A percentile compares a stretch with the other conserved stretches of the same genome.
Conservation (phyloP, 2,329 filamentous ascomycete species). For the Laburnicola sp. region DNA sequence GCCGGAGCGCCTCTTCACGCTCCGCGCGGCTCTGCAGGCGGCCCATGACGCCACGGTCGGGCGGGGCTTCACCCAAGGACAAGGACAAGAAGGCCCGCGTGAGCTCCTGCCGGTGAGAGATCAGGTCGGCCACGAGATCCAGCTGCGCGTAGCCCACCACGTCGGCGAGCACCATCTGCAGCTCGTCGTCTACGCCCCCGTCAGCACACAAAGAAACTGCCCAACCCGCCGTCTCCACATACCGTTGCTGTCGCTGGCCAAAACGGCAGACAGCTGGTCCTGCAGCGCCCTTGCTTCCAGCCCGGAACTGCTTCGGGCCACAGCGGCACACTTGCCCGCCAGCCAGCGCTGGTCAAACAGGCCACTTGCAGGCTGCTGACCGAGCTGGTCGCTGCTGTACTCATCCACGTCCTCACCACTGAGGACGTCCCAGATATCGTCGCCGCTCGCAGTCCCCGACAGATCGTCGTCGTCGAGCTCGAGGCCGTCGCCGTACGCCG, state of each 20-base stretch:
- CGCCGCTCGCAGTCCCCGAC: slow-evolving; percentile 64
- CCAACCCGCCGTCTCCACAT: not conserved
- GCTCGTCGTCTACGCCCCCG: slow-evolving; percentile 67
- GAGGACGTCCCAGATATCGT: slow-evolving; percentile 93
- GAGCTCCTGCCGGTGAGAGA: slow-evolving; percentile 74
- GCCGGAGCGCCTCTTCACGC: slow-evolving; percentile 74
- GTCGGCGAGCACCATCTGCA: slow-evolving; percentile 89
- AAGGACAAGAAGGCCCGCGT: too few species aligned
- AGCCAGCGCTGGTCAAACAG: slow-evolving; percentile 72
- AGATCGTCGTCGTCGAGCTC: slow-evolving; percentile 68
- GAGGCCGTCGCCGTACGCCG: slow-evolving; percentile 60
- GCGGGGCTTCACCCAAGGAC: slow-evolving; percentile 29
- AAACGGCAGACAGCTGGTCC: slow-evolving; percentile 73
- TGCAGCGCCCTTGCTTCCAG: slow-evolving; percentile 71
- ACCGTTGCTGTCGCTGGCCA: slow-evolving; percentile 65
- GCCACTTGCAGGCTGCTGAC: slow-evolving; percentile 47
- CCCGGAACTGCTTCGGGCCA: slow-evolving; percentile 67
- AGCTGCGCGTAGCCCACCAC: slow-evolving; percentile 91
- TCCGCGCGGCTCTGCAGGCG: slow-evolving; percentile 74
- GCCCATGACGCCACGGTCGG: slow-evolving; percentile 53
- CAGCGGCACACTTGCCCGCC: slow-evolving; percentile 64
- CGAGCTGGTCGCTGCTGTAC: slow-evolving; percentile 66
- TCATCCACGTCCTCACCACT: slow-evolving; percentile 70
- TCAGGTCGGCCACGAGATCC: slow-evolving; percentile 89
- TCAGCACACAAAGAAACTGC: slow-evolving; percentile 6